Base-by-base conservation (phyloP, 805 yeast genomes). In the Spathaspora gorwiae region DNA sequence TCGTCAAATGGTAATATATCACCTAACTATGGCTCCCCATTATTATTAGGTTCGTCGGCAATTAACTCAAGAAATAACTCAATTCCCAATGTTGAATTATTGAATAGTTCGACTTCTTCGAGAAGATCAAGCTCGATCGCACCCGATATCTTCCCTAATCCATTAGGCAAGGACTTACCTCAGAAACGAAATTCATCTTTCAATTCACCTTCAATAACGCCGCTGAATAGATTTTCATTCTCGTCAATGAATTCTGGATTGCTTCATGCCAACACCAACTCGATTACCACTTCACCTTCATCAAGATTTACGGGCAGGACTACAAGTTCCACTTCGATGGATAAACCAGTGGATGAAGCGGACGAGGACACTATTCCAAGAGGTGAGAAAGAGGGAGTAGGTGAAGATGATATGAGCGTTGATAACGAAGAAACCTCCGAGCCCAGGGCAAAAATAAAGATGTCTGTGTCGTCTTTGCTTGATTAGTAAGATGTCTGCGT, bases 111-210 rank as follows among this genome's bases (percentile, higher is more conserved):
- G 29, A 56, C 60, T 31, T 57, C 54, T 41, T 60, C 70, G 9
- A 57, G 61, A 6, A 36, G 54, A 26, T 60, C 78, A 52, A 64
- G 75, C 43, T 68, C 75, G 7, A 52, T 70, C 39, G 75, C 73
- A 3, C 75, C 69, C 7, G 78, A 73, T 46, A 57, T 68, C 42
- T 71, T 70, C 58, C 74, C 75, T 6, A 69, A 65, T 48, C 71
- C 72, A 8, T 50, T 63, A 40, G 34, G 6, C 34, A 60, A 59
- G 42, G 61, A 56, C 12, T 35, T n/a, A 9, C 8, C 14, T 13
- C 66, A 62, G 43, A 63, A 64, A 45, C 50, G 68, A 37, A 64
- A 58, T 46, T 61, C 66, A 26, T 36, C 46, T 6, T 60, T 62
- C 48, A 60, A 59, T 50, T 60, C 65, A 31, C 65, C 67, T 9